Conservation (phyloP, 2,329 filamentous ascomycete species). For the Rosellinia necatrix region DNA sequence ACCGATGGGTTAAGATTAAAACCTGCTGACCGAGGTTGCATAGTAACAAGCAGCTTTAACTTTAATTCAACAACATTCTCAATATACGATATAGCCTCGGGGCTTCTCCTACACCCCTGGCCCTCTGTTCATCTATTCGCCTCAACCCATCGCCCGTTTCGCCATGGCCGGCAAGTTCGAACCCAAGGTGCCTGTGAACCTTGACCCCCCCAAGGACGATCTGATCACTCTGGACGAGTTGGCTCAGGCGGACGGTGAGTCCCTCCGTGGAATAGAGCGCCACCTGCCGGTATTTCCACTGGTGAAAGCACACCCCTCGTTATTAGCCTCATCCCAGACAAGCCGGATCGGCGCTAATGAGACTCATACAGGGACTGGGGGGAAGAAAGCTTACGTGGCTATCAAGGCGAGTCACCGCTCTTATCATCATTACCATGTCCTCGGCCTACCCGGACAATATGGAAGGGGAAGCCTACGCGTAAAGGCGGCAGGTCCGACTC, state of each 20-base stretch:
- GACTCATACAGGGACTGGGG: conserved; percentile 61
- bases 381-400: conserved; percentile 68
- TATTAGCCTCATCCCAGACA: not conserved
- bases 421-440: conserved; percentile 33
- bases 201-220: conserved; percentile 86
- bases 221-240: conserved; percentile 81
- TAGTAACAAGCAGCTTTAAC: no score
- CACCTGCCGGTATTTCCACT: not conserved
- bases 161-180: conserved; percentile 71
- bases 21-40: no score
- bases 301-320: not conserved
- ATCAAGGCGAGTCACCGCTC: conserved; percentile 62
- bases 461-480: no score
- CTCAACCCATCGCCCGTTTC: conserved; percentile 5
- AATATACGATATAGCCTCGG: no score
- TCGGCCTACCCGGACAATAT: conserved; percentile 31
- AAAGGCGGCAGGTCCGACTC: not conserved
- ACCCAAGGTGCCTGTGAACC: conserved; percentile 74
- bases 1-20: no score
- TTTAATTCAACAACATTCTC: not conserved
- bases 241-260: conserved; percentile 79
- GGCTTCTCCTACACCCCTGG: not conserved
- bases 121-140: not conserved
- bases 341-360: conserved; percentile 1
- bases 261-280: not conserved